A percentile compares a stretch with the other conserved stretches of the same genome.
Evolutionary conservation across 177 flowering plant species (phyloP).

Genomic region (Telopea speciosissima): DNA sequence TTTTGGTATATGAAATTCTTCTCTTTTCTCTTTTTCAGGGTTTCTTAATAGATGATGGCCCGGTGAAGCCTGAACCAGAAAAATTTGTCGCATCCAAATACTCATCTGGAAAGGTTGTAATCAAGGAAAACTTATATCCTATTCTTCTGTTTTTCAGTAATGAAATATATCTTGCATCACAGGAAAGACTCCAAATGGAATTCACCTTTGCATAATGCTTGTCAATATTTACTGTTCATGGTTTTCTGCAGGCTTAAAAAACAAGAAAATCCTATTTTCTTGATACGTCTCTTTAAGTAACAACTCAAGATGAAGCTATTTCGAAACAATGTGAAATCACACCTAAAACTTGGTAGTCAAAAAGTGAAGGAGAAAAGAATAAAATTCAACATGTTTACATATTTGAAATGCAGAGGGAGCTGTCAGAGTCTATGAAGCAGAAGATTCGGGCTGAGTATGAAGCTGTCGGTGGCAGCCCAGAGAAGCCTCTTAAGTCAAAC

Average conservation of each 20-base stretch:
- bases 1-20: not conserved
- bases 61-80: conserved; percentile 39
- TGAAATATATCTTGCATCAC: conserved; percentile 5
- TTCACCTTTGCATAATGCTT: conserved; percentile 15
- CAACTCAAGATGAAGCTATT: conserved; percentile 47
- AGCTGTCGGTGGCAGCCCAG: conserved; percentile 88
- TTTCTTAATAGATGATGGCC: conserved; percentile 50
- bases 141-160: conserved; percentile 5
- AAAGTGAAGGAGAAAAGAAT: conserved; percentile 38
- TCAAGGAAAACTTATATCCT: conserved; percentile 4
- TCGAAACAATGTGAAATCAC: conserved; percentile 31
- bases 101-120: conserved; percentile 68
- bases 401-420: conserved; percentile 86
- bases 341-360: conserved; percentile 45
- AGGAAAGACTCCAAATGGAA: conserved; percentile 6
- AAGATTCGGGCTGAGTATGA: conserved; percentile 91
- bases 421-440: conserved; percentile 83
- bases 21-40: conserved; percentile 48
- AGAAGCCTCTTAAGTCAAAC: conserved; percentile 83
- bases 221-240: conserved; percentile 28
- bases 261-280: conserved; percentile 42
- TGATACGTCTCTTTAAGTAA: conserved; percentile 47
- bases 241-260: conserved; percentile 76
- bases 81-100: conserved; percentile 84
- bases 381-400: conserved; percentile 45